phyloP scores from a whole-genome alignment of 139 green algal species.

The Picochlorum sp. region DNA sequence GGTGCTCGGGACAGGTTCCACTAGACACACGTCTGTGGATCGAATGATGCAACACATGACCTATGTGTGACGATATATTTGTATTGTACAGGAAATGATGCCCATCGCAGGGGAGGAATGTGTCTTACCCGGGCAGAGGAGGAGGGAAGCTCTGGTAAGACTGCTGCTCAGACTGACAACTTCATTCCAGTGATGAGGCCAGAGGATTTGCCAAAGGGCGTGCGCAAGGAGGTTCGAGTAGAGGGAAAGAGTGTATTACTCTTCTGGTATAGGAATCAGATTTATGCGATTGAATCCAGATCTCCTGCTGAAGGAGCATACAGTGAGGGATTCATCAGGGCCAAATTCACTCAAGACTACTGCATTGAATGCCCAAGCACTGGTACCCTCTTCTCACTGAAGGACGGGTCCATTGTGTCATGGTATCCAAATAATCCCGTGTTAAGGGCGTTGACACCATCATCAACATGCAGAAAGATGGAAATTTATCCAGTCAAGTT shows the following conservation, averaged over 20 bases:
- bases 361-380: conserved; percentile 90
- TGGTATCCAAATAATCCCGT: conserved; percentile 94
- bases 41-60: too few relatives aligned
- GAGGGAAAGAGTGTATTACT: conserved; percentile 74
- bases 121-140: too few relatives aligned
- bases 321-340: conserved; percentile 86
- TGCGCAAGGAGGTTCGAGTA: conserved; percentile 75
- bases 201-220: conserved; percentile 81
- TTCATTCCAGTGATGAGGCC: conserved; percentile 68
- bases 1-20: too few relatives aligned
- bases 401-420: conserved; percentile 76
- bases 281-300: conserved; percentile 81
- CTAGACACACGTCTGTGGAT: too few relatives aligned
- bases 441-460: conserved; percentile 70
- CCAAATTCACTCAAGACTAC: conserved; percentile 92
- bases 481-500: conserved; percentile 81
- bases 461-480: conserved; percentile 45
- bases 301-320: conserved; percentile 95
- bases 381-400: conserved; percentile 77
- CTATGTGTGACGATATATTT: too few relatives aligned
- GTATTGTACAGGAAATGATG: too few relatives aligned
- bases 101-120: too few relatives aligned
- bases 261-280: conserved; percentile 97
- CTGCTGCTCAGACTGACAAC: conserved; percentile 2
- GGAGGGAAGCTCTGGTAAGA: too few relatives aligned